Evolutionary conservation across 768 basidiomycete species (phyloP).

Genomic region (Sporobolomyces pararoseus): DNA sequence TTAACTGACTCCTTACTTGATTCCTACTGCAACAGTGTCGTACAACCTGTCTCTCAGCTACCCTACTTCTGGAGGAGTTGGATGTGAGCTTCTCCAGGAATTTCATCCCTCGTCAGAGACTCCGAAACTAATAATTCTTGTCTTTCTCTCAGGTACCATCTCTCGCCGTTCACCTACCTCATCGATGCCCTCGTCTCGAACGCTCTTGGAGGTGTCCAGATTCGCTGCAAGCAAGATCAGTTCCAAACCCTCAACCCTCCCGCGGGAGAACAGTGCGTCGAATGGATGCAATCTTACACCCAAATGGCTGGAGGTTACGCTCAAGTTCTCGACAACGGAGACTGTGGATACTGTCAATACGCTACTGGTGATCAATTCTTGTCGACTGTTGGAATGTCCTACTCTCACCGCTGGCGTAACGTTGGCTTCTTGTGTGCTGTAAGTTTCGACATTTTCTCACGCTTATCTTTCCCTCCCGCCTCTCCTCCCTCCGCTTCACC

Average conservation of each 20-base stretch:
- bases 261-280: slow-evolving; percentile 36
- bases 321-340: slow-evolving; percentile 29
- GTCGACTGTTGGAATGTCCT: slow-evolving; percentile 32
- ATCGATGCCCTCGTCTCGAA: slow-evolving; percentile 54
- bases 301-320: slow-evolving; percentile 34
- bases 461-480: no score
- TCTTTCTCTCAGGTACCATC: not conserved
- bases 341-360: slow-evolving; percentile 36
- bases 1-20: no score
- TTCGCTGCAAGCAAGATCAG: slow-evolving; percentile 30
- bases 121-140: no score
- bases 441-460: not conserved
- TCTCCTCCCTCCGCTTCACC: not conserved
- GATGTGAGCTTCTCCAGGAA: slow-evolving; percentile 59
- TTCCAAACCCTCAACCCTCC: slow-evolving; percentile 42
- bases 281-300: slow-evolving; percentile 38
- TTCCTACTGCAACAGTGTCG: slow-evolving; percentile 47
- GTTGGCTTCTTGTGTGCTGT: slow-evolving; percentile 29
- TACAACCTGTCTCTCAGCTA: slow-evolving; percentile 64
- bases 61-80: slow-evolving; percentile 58
- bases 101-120: not conserved
- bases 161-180: slow-evolving; percentile 46
- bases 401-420: slow-evolving; percentile 33
- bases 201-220: slow-evolving; percentile 27
- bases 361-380: slow-evolving; percentile 41